Percentiles rank a stretch among this genome's conserved stretches.
phyloP scores from a whole-genome alignment of 2,329 filamentous ascomycete species.

The Venturia pyrina region DNA sequence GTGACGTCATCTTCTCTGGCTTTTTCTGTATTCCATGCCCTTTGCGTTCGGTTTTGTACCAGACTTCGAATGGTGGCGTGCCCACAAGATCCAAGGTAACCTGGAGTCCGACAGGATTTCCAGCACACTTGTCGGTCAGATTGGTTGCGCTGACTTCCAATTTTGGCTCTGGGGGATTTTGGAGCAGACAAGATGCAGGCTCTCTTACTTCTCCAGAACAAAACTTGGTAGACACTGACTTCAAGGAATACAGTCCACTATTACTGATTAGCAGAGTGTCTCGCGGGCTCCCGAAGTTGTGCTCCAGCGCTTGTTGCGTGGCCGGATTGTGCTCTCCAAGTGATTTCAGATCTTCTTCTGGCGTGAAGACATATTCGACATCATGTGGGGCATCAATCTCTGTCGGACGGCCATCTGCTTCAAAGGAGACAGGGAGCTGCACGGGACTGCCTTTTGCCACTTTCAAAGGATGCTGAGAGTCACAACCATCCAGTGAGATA shows the following conservation, averaged over 20 bases:
- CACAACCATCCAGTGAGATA: conserved; percentile 60
- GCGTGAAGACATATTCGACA: conserved; percentile 73
- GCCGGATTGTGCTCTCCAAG: conserved; percentile 59
- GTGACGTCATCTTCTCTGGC: conserved; percentile 38
- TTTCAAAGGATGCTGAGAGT: conserved; percentile 69
- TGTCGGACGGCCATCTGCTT: conserved; percentile 48
- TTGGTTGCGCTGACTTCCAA: conserved; percentile 65
- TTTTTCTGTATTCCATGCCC: conserved; percentile 25
- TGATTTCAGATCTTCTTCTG: conserved; percentile 57
- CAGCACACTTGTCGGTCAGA: conserved; percentile 90
- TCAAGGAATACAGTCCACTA: conserved; percentile 79
- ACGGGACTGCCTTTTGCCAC: conserved; percentile 64
- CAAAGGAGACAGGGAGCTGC: conserved; percentile 62
- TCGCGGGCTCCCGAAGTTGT: conserved; percentile 19
- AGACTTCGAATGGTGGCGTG: conserved; percentile 80
- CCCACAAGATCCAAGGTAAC: conserved; percentile 86
- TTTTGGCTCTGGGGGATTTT: conserved; percentile 83
- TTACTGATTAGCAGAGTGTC: conserved; percentile 61
- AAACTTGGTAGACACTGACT: conserved; percentile 65
- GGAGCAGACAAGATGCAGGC: conserved; percentile 82
- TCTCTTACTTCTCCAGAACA: conserved; percentile 86
- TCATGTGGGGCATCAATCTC: conserved; percentile 57
- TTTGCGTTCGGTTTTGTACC: conserved; percentile 63
- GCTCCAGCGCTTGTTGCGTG: conserved; percentile 27
- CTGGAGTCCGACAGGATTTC: conserved; percentile 80